A percentile compares a stretch with the other conserved stretches of the same genome.
Conservation (phyloP, 164 flowering plant genomes). For the Macadamia integrifolia region DNA sequence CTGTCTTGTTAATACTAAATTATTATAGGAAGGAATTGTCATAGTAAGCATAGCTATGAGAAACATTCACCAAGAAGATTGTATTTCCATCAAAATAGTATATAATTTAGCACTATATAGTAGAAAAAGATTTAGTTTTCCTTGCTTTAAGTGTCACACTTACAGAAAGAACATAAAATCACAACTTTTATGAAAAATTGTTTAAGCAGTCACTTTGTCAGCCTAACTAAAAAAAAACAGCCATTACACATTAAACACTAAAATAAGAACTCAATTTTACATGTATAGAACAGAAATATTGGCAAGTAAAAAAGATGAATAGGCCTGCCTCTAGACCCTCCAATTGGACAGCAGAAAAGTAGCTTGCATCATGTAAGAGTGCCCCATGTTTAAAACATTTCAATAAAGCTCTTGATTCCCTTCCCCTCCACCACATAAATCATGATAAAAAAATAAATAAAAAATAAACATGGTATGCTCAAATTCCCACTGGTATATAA, state of each 20-base stretch:
- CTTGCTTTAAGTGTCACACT: background rate
- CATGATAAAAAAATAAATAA: background rate
- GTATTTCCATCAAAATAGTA: too few relatives aligned
- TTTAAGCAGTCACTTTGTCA: background rate
- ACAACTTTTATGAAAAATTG: too few relatives aligned
- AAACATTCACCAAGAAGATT: background rate
- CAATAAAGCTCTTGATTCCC: slow-evolving; percentile 77
- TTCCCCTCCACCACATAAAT: slow-evolving; percentile 53
- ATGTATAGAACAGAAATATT: background rate
- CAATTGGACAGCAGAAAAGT: slow-evolving; percentile 60
- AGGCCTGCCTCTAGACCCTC: slow-evolving; percentile 82
- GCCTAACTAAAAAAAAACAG: background rate
- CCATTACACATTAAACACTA: background rate
- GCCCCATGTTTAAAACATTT: slow-evolving; percentile 53
- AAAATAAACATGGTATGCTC: background rate
- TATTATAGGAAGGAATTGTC: background rate
- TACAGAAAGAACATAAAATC: too few relatives aligned
- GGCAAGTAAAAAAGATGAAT: background rate
- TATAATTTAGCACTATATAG: too few relatives aligned
- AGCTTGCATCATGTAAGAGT: slow-evolving; percentile 86
- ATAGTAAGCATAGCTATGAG: background rate
- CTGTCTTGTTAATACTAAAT: too few relatives aligned
- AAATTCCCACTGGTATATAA: too few relatives aligned
- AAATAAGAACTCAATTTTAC: too few relatives aligned
- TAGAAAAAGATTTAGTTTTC: background rate